Evolutionary conservation across 1,284 basidiomycete genomes (phyloP), one percentile per base, ranked within the genome.

Genomic region (Veloboletus limbatus): DNA sequence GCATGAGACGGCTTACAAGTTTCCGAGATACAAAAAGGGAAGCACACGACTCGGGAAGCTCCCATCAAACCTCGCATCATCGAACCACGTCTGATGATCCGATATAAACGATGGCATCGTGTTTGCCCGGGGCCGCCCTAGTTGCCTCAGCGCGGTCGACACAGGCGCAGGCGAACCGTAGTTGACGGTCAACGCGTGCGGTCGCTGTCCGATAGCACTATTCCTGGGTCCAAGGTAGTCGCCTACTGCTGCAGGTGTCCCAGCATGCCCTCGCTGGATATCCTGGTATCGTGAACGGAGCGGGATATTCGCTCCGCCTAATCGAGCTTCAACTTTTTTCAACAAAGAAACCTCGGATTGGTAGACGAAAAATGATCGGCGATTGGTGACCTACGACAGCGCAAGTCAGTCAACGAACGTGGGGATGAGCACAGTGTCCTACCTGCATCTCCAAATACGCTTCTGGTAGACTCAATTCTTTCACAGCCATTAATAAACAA

Each of bases 1-100:
- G 48, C 48, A 52, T 22, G 54, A 43, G 35, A 41, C 11, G 13
- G 81, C 88, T 67, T 62, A 91, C 87, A 97, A 65, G 67, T 97
- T 97, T 44, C 96, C 95, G 37, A 99, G 81, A 70, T 98, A 99
- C 59, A 99, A 76, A 72, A 93, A 96, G 32, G 92, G 92, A 50
- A 97, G 68, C 54, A 99, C 94, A 25, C 94, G 79, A 59, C 90
- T 94, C 7, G 96, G 95, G 71, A 99, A 95, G 55, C 89, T 92
- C 21, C 95, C 95, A 62, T 99, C 94, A 65, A 98, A 99, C 49
- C 90, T 73, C 30, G 82, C 77, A 66, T 94, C 91, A 58, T 92
- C 86, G 69, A 97, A 97, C 95, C 95, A 98, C 9, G 83, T 76
- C 65, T 87, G 81, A 54, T 90, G 87, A 60, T 87, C 82, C 22